Evolutionary conservation across 2,329 filamentous ascomycete genomes (phyloP).

Genomic region (Stachybotrys echinatus): DNA sequence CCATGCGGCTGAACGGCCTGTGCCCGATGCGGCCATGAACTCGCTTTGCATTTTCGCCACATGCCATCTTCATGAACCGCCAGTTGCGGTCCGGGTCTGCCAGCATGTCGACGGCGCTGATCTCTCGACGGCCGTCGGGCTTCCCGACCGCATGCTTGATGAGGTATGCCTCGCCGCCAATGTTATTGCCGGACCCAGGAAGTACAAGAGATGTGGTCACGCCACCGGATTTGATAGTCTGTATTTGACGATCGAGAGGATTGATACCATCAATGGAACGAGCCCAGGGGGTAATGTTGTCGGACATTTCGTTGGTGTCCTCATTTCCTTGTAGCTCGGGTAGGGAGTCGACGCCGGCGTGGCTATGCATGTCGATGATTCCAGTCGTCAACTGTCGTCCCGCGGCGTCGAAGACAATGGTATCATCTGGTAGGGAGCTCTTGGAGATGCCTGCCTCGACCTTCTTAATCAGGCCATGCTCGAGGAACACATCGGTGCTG

Average conservation of each 20-base stretch:
- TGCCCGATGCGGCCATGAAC: constrained; percentile 52
- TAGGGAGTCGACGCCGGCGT: constrained; percentile 56
- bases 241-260: constrained; percentile 58
- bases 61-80: constrained; percentile 75
- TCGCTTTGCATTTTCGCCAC: constrained; percentile 64
- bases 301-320: constrained; percentile 60
- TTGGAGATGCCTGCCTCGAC: constrained; percentile 40
- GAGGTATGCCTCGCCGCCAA: constrained; percentile 64
- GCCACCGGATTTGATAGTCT: constrained; percentile 68
- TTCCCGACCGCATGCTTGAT: constrained; percentile 63
- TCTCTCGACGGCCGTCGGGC: constrained; percentile 54
- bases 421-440: constrained; percentile 38
- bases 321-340: constrained; percentile 47
- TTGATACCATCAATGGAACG: constrained; percentile 62
- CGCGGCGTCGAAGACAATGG: constrained; percentile 49
- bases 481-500: constrained; percentile 53
- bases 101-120: constrained; percentile 58
- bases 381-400: constrained; percentile 60
- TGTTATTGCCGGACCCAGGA: constrained; percentile 67
- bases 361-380: constrained; percentile 69
- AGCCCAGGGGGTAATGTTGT: constrained; percentile 62
- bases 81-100: constrained; percentile 60
- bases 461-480: constrained; percentile 54
- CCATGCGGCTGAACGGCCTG: constrained; percentile 54
- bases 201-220: constrained; percentile 64